These are phyloP conservation scores for Coemansia sp. DNA, from an alignment of 192 early-diverging fungal species.

Conservation along the genomic window DNA sequence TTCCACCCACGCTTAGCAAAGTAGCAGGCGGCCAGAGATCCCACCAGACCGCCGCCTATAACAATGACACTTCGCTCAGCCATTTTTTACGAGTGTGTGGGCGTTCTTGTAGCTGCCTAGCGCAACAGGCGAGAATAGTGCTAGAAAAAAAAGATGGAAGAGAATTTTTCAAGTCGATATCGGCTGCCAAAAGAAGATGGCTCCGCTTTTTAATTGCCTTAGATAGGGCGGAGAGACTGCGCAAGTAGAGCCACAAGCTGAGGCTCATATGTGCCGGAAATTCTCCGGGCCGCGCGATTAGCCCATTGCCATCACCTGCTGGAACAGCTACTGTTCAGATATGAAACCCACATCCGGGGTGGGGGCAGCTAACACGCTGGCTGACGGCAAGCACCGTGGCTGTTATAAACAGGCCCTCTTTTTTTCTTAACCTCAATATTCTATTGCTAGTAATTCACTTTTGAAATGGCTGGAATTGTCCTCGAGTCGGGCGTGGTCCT, in stretches of 20 bases:
- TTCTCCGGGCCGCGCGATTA: neutral
- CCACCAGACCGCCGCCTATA: constrained; percentile 94
- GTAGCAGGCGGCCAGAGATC: constrained; percentile 82
- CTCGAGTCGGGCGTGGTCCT: constrained; percentile 50
- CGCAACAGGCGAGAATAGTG: constrained; percentile 3
- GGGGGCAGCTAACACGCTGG: neutral
- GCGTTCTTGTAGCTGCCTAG: neutral
- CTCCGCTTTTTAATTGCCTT: neutral
- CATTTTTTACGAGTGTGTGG: constrained; percentile 7
- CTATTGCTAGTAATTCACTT: neutral
- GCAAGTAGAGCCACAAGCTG: neutral
- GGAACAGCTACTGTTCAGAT: neutral
- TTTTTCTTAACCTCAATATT: neutral
- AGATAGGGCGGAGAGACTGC: neutral
- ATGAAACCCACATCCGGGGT: neutral
- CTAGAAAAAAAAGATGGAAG: neutral
- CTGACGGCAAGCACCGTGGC: neutral
- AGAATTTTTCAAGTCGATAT: neutral
- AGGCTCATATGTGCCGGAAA: neutral
- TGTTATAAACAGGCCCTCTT: no score
- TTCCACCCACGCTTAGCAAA: constrained; percentile 89
- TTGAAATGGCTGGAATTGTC: constrained; percentile 45
- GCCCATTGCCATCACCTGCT: neutral
- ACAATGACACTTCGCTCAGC: constrained; percentile 52
- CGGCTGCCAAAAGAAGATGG: neutral